Base-by-base conservation (phyloP, 371 early-diverging fungal genomes). In the Haplosporangium sp. region DNA sequence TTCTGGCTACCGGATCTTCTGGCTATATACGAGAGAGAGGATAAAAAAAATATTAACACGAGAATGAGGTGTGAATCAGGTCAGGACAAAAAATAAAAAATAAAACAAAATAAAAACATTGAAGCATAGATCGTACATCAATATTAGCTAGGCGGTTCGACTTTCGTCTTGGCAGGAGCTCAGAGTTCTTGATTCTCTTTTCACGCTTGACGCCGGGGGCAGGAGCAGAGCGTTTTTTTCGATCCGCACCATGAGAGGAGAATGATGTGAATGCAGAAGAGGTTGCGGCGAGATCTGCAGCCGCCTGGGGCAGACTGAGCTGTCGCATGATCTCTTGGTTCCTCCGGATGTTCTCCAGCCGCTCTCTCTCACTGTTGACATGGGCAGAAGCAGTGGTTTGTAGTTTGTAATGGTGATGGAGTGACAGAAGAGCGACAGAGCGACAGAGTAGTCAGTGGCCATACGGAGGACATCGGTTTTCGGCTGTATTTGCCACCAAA, bases 311-410 rank as follows among this genome's bases (percentile, higher is more conserved):
- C 2, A 77, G 40, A 12, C 55, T 29, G 38, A 77, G 63, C 68
- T 55, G 23, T 16, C 59, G 23, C 77, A 77, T 77, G 57, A 65
- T 68, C 43, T 77, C 72, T 40, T 64, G 53, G 64, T 77, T 77
- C 48, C 59, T 54, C 42, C 77, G 29, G 58, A 77, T 77, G n/a
- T 77, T 77, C 42, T 77, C 77, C 10, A 77, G 61, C 9, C 77
- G 67, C 68, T 59, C 23, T 10, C 67, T 58, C 61, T 77, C 77
- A 41, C 77, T 76, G 45, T 58, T 23, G 16, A 13, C 8, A 52
- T 14, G 52, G 23, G 52, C 18, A 6, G 52, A 18, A 12, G 6
- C 20, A 46, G 12, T 12, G n/a, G 23, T 48, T 23, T 51, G 1
- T 42, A 21, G 47, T 4, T 38, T 37, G 11, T 13, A 40, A 21